Percentiles rank a stretch among this genome's conserved stretches.
Conservation (phyloP, 2,329 filamentous ascomycete genomes). For the Colletotrichum sp. region DNA sequence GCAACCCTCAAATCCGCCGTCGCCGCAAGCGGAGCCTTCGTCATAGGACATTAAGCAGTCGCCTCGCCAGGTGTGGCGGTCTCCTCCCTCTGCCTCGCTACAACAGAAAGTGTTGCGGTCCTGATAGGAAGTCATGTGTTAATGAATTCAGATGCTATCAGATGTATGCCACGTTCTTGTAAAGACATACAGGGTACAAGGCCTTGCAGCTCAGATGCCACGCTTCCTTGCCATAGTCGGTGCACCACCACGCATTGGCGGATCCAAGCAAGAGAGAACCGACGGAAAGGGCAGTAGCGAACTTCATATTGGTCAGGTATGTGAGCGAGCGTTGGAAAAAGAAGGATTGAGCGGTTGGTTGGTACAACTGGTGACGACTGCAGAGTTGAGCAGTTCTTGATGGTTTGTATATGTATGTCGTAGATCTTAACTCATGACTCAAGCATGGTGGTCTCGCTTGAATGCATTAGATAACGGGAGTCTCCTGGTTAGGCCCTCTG, state of each 20-base stretch:
- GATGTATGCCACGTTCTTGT: neutral
- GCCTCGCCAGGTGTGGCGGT: neutral
- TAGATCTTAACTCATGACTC: neutral
- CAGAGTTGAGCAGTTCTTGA: neutral
- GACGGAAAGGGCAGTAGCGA: neutral
- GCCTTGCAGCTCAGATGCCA: neutral
- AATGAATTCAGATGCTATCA: neutral
- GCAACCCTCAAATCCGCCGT: neutral
- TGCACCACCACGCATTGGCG: neutral
- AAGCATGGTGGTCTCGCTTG: neutral
- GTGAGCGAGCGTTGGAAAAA: neutral
- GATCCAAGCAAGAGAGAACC: neutral
- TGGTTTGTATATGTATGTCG: neutral
- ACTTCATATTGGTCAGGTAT: neutral
- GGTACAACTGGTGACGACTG: neutral
- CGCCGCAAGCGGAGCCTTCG: neutral
- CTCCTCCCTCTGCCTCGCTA: neutral
- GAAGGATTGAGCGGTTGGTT: neutral
- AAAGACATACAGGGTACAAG: neutral
- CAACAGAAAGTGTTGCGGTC: neutral
- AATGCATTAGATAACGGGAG: neutral
- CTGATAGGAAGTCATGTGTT: neutral
- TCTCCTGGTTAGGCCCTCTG: neutral
- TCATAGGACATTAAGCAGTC: neutral
- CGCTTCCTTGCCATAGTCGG: neutral